Evolutionary conservation across 129 eudicot species (phyloP), one percentile per base, ranked within the genome.

Genomic region (Scalesia atractyloides): DNA sequence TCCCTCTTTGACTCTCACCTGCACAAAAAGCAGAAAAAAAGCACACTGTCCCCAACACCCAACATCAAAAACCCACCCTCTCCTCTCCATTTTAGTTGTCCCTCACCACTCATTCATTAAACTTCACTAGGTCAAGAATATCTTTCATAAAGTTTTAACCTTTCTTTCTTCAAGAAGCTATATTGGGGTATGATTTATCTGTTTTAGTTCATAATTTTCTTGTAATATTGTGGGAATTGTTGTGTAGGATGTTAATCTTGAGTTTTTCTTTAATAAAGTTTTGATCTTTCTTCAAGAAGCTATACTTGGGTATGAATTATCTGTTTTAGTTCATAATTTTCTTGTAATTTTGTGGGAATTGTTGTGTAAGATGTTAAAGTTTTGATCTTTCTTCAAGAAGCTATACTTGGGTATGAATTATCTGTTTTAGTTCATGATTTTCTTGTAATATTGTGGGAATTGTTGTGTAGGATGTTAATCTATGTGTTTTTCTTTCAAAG

Each of bases 1-100:
- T 12, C 67, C 80, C 18, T 54, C 74, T 76, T 75, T 75, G 80
- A 75, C 80, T 66, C 68, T 44, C 80, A 53, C 68, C 80, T 68
- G 73, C 68, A 47, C 80, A 66, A 54, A 75, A 69, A 66, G 66
- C 63, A 60, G 69, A 66, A 33, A 51, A 26, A 34, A 56, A 26
- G 53, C 58, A 43, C 80, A 76, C 80, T 66, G 80, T 66, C 80
- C 65, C 78, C 79, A 64, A 74, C 56, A 74, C 53, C 64, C 44
- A 65, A 50, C 57, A 75, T 37, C 73, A 66, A 74, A 30, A 56
- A 44, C 80, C 57, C 74, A 76, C 74, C 73, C 80, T 43, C 74
- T 66, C 18, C 22, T 36, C 22, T 18, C 72, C 66, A 75, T 51
- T 75, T 75, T 57, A 52, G 13, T 43, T 46, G 68, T 73, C 77